Base-by-base conservation (phyloP, 345 rosid genomes). In the Hibiscus syriacus region DNA sequence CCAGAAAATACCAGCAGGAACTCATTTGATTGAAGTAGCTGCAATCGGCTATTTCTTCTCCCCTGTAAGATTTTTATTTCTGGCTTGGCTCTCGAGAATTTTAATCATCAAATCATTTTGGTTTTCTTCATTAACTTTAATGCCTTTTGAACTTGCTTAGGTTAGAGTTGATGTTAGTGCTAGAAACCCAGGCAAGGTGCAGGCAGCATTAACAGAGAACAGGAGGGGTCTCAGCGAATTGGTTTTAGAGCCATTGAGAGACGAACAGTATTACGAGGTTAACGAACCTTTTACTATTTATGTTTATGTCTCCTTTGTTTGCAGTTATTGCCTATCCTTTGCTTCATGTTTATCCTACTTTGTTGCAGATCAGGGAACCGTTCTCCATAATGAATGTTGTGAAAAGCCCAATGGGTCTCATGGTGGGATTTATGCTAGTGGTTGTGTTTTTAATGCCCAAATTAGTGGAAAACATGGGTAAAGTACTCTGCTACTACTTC, bases 361-460 rank as follows among this genome's bases (percentile, higher is more conserved):
- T 43, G 19, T 76, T 66, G 36, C 90, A 94, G 99, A 81, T 87
- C 52, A 84, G 99, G 62, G 99, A 94, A 72, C 96, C 99, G 43
- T 94, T 94, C 87, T 76, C 83, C 55, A 57, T 87, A 71, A 84
- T 94, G 97, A 79, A 92, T 41, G 39, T 94, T 52, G 79, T 87
- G 74, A 94, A 94, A 63, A 94, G 99, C 74, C 99, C 98, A 41
- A 94, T 94, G 99, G 99, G 99, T 72, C 86, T 94, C 49, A 94
- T 91, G 99, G 69, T 89, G 77, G 99, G 98, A 73, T 91, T 94
- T 73, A 94, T 94, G 98, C 70, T 94, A 69, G 79, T 94, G 25
- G 96, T 91, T 2, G 73, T 94, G 77, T 94, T 94, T 81, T 58
- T 94, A 41, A 94, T 91, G 99, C 99, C 99, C 46, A 94, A 94